These are phyloP conservation scores for Kewa caespitosa DNA, from an alignment of 179 eudicot species.

Conservation along the genomic window DNA sequence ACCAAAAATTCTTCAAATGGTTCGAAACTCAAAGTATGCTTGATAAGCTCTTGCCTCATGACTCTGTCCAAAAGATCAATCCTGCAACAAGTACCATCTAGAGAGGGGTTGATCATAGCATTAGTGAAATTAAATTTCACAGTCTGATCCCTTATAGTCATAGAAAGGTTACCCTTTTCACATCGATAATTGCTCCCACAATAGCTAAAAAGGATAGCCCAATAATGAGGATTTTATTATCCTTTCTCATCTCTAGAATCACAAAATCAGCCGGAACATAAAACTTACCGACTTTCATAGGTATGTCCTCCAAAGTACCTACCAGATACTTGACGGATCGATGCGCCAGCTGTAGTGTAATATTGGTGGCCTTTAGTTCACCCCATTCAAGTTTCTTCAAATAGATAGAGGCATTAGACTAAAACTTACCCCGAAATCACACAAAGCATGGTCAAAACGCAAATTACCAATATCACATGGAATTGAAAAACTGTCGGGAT, in stretches of 20 bases:
- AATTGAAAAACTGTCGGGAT: too few relatives aligned
- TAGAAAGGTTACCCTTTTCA: background rate
- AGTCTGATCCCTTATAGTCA: background rate
- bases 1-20: background rate
- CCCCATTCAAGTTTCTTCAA: too few relatives aligned
- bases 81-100: background rate
- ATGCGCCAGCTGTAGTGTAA: too few relatives aligned
- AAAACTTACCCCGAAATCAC: too few relatives aligned
- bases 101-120: background rate
- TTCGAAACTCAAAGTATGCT: background rate
- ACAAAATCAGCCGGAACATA: background rate
- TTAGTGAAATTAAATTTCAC: background rate
- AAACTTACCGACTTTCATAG: background rate
- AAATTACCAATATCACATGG: too few relatives aligned
- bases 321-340: too few relatives aligned
- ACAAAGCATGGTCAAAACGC: too few relatives aligned
- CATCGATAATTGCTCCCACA: background rate
- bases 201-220: background rate
- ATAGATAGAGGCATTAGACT: too few relatives aligned
- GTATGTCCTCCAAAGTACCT: background rate
- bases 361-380: too few relatives aligned
- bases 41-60: too few relatives aligned
- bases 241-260: background rate
- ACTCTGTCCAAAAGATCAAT: background rate
- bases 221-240: background rate